Evolutionary conservation across 83 land plant species (phyloP), one percentile per base, ranked within the genome.

Genomic region (Picea engelmannii): DNA sequence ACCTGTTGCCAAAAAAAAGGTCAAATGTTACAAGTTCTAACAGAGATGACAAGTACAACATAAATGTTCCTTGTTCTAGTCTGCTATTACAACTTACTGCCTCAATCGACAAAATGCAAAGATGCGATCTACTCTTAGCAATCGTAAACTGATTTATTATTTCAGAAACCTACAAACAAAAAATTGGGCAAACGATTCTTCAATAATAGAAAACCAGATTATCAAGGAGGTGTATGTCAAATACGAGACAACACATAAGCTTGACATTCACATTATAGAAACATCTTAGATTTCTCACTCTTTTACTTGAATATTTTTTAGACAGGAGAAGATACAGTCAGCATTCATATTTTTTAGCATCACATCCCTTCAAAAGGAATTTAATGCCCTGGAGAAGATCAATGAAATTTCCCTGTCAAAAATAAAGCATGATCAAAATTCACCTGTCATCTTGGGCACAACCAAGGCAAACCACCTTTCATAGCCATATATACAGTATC

Each of bases 1-100:
- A 73, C 76, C 76, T 73, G 76, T 73, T 73, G 55, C 55, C 25
- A 69, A 73, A 27, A 44, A n/a, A 20, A 73, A 73, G 20, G 9
- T 73, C 24, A 73, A 20, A 73, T 44, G 8, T 47, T n/a, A 73
- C 6, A 9, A 73, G 58, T 20, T 18, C 44, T 15, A 73, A 17
- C 17, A 6, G 11, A 73, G 47, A 16, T 5, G 49, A 6, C 49
- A 44, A 73, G 10, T 20, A 10, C 76, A 42, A 17, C 47, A 17
- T 73, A 44, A 8, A 44, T 8, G 55, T 20, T 23, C 76, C 13
- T 23, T 18, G 27, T 18, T 73, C 24, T 24, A 73, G 7, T 44
- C 7, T 73, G 44, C 23, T 42, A 49, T 73, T 68, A 27, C 40
- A 35, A 68, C 73, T 68, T 73, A 55, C 58, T 42, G 10, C 17